Evolutionary conservation across 2,329 filamentous ascomycete genomes (phyloP).

Genomic region (Penicillium psychrosexuale): DNA sequence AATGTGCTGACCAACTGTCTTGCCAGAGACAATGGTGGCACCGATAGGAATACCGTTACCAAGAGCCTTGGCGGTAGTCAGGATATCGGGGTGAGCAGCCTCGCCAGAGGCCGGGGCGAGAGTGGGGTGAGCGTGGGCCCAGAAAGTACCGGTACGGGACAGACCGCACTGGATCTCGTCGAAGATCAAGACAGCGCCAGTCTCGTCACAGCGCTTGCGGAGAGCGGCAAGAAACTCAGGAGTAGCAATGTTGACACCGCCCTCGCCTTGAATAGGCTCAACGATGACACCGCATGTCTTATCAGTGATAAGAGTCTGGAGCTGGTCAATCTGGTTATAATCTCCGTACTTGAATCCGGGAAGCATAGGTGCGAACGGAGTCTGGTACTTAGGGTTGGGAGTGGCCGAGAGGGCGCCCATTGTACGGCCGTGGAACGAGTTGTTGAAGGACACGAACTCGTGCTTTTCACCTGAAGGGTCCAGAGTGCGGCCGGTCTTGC

Average conservation of each 20-base stretch:
- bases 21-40: conserved; percentile 66
- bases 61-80: conserved; percentile 92
- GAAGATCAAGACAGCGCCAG: conserved; percentile 85
- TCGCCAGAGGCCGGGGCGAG: conserved; percentile 40
- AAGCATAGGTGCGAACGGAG: conserved; percentile 91
- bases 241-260: conserved; percentile 79
- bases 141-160: conserved; percentile 79
- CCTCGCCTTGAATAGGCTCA: conserved; percentile 96
- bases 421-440: conserved; percentile 92
- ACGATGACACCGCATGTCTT: conserved; percentile 91
- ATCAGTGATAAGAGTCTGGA: conserved; percentile 73
- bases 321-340: conserved; percentile 74
- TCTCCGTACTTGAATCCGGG: conserved; percentile 85
- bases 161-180: conserved; percentile 98
- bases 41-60: conserved; percentile 96
- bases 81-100: conserved; percentile 85
- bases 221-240: conserved; percentile 80
- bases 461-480: conserved; percentile 70
- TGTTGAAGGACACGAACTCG: conserved; percentile 86
- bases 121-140: conserved; percentile 78
- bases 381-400: conserved; percentile 96
- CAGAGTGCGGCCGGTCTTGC: conserved; percentile 78
- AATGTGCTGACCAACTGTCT: conserved; percentile 64
- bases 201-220: conserved; percentile 77
- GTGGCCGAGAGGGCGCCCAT: conserved; percentile 96